These are phyloP conservation scores for Aspergillus ustus DNA, from an alignment of 2,329 filamentous ascomycete species.

Conservation along the genomic window DNA sequence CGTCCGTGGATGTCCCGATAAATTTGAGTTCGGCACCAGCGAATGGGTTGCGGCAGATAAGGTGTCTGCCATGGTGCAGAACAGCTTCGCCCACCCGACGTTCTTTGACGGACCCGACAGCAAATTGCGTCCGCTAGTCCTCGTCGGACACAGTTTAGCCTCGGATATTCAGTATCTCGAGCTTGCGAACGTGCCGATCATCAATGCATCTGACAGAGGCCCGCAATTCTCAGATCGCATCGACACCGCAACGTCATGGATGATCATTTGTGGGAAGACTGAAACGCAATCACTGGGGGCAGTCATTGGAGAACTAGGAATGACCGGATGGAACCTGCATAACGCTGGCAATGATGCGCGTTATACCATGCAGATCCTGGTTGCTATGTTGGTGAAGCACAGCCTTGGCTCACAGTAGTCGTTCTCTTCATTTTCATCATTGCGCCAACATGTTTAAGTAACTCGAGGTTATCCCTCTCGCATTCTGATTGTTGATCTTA, in stretches of 20 bases:
- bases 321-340: constrained; percentile 71
- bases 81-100: constrained; percentile 63
- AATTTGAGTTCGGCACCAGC: constrained; percentile 72
- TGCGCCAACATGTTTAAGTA: neutral
- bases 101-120: constrained; percentile 33
- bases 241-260: constrained; percentile 76
- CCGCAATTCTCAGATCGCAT: constrained; percentile 61
- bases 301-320: constrained; percentile 68
- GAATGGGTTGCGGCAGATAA: constrained; percentile 58
- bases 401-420: neutral
- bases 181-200: constrained; percentile 63
- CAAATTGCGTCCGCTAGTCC: constrained; percentile 69
- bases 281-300: constrained; percentile 61
- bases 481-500: neutral
- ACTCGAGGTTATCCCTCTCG: neutral
- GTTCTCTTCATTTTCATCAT: neutral
- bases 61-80: constrained; percentile 52
- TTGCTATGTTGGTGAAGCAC: constrained; percentile 55
- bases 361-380: constrained; percentile 75
- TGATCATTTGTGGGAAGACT: constrained; percentile 60
- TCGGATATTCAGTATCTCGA: constrained; percentile 72
- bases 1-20: constrained; percentile 73
- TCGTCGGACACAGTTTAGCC: constrained; percentile 77
- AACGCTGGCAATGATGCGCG: constrained; percentile 87
- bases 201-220: constrained; percentile 24